Conservation (phyloP, 352 stramenopile genomes). For the Saprolegnia diclina region DNA sequence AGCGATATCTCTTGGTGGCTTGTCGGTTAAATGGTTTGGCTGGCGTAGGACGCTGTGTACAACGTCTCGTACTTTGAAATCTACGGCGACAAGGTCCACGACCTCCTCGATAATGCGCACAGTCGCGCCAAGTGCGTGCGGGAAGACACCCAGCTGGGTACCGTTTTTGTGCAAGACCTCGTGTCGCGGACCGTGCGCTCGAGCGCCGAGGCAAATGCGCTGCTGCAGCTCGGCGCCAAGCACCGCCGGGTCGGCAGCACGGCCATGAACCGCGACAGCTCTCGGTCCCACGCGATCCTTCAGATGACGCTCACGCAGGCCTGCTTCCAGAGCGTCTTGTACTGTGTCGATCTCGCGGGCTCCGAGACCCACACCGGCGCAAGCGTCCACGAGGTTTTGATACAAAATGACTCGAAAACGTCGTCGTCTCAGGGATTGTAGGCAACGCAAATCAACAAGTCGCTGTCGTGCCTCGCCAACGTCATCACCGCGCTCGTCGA, state of each 20-base stretch:
- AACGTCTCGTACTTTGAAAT: conserved; percentile 85
- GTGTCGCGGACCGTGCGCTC: conserved; percentile 56
- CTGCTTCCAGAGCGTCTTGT: conserved; percentile 44
- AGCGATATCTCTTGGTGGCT: conserved; percentile 30
- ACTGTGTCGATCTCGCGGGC: conserved; percentile 81
- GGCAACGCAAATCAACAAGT: conserved; percentile 88
- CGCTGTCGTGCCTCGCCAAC: conserved; percentile 76
- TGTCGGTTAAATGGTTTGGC: conserved; percentile 33
- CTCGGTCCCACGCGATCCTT: conserved; percentile 95
- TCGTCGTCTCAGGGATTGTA: too few relatives aligned
- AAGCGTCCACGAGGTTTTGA: conserved; percentile 59
- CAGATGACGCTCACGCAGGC: conserved; percentile 81
- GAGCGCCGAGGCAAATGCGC: conserved; percentile 57
- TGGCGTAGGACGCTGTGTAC: conserved; percentile 42
- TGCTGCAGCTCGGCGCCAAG: conserved; percentile 60
- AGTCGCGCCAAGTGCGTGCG: conserved; percentile 54
- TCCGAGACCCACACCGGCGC: conserved; percentile 78
- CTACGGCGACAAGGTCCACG: conserved; percentile 88
- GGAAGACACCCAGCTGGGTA: conserved; percentile 58
- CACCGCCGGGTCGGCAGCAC: conserved; percentile 93
- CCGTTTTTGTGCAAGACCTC: conserved; percentile 76
- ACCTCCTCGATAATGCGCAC: conserved; percentile 61
- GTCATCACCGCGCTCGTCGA: conserved; percentile 86
- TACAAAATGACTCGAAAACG: too few relatives aligned
- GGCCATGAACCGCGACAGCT: conserved; percentile 95